Conservation (phyloP, 2,329 filamentous ascomycete species). For the Aspergillus texensis region DNA sequence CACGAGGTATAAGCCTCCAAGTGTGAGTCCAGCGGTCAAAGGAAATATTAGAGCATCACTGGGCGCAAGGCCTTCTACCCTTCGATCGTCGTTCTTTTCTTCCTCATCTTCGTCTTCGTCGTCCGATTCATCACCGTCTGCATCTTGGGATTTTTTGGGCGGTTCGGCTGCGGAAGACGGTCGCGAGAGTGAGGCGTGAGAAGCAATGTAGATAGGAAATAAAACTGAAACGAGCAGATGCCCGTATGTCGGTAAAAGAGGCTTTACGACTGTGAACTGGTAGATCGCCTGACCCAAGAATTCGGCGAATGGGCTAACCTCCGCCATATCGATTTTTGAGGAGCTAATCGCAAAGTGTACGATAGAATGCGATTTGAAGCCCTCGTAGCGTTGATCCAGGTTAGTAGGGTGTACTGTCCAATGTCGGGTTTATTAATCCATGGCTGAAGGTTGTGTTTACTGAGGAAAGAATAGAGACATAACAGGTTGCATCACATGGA, state of each 20-base stretch:
- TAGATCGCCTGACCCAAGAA: slow-evolving; percentile 46
- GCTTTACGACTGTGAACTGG: slow-evolving; percentile 47
- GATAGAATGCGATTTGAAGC: not conserved
- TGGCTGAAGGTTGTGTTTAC: slow-evolving; percentile 13
- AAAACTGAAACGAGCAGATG: slow-evolving; percentile 71
- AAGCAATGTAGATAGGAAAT: slow-evolving; percentile 80
- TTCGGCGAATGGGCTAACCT: slow-evolving; percentile 41
- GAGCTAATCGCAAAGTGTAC: not conserved
- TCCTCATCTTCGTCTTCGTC: slow-evolving; percentile 55
- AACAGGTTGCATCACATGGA: slow-evolving; percentile 8
- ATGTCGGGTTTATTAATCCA: slow-evolving; percentile 11
- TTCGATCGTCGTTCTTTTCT: slow-evolving; percentile 56
- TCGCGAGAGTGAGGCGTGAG: slow-evolving; percentile 81
- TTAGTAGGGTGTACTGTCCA: not conserved
- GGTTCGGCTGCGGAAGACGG: slow-evolving; percentile 76
- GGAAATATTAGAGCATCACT: slow-evolving; percentile 86
- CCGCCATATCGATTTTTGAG: slow-evolving; percentile 29
- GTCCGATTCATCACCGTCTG: slow-evolving; percentile 28
- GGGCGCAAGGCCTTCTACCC: slow-evolving; percentile 70
- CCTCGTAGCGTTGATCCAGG: not conserved
- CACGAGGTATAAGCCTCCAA: slow-evolving; percentile 79
- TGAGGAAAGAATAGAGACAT: not conserved
- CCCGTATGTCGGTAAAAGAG: slow-evolving; percentile 58
- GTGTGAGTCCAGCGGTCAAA: slow-evolving; percentile 70
- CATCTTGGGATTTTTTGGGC: slow-evolving; percentile 50